Evolutionary conservation across 495 filamentous ascomycete species (phyloP).

Genomic region (Daldinia caldariorum): DNA sequence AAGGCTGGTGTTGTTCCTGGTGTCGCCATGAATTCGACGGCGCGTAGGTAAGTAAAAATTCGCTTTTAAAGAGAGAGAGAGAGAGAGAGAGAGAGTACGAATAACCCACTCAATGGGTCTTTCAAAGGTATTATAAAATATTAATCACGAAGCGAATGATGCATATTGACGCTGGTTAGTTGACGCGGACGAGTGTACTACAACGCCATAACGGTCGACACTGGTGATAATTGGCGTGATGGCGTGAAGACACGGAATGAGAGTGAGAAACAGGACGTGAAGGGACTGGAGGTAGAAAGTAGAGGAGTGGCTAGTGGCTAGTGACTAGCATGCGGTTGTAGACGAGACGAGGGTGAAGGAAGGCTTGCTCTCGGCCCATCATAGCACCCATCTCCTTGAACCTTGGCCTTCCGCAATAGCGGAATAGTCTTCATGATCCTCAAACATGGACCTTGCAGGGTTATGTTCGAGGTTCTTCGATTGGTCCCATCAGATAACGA

Average conservation of each 20-base stretch:
- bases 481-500: slow-evolving; percentile 29
- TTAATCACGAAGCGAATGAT: slow-evolving; percentile 49
- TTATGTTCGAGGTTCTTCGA: slow-evolving; percentile 41
- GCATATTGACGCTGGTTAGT: slow-evolving; percentile 38
- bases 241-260: slow-evolving; percentile 22
- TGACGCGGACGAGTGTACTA: slow-evolving; percentile 33
- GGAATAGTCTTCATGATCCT: slow-evolving; percentile 41
- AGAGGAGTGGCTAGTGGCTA: slow-evolving; percentile 3
- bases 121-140: slow-evolving; percentile 34
- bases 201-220: slow-evolving; percentile 35
- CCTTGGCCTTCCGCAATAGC: slow-evolving; percentile 34
- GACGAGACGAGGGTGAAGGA: slow-evolving; percentile 30
- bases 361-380: slow-evolving; percentile 18
- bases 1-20: slow-evolving; percentile 60
- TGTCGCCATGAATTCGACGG: slow-evolving; percentile 56
- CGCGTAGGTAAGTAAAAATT: slow-evolving; percentile 30
- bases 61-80: slow-evolving; percentile 16
- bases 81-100: slow-evolving; percentile 30
- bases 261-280: slow-evolving; percentile 19
- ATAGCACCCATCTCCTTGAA: slow-evolving; percentile 24
- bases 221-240: slow-evolving; percentile 28
- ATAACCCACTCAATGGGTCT: slow-evolving; percentile 64
- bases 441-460: slow-evolving; percentile 46
- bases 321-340: slow-evolving; percentile 16
- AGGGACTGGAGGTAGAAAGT: slow-evolving; percentile 23